These are phyloP conservation scores for Luvunga scandens DNA, from an alignment of 345 rosid species.

Conservation along the genomic window DNA sequence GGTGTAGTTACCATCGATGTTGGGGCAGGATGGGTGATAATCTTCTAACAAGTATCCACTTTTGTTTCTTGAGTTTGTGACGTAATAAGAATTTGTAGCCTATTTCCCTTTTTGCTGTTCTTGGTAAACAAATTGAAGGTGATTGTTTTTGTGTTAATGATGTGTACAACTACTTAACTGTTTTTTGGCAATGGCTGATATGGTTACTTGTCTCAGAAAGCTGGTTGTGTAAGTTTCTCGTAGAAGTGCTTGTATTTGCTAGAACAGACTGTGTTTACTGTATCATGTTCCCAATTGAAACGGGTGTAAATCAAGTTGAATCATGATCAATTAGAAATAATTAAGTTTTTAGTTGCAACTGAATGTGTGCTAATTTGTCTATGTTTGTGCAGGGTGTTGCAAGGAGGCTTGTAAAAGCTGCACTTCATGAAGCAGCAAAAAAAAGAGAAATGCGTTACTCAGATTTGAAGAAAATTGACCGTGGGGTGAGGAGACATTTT, in stretches of 20 bases:
- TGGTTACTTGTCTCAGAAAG: neutral
- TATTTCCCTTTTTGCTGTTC: neutral
- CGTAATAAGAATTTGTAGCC: constrained; percentile 1
- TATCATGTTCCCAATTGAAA: neutral
- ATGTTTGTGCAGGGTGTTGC: constrained; percentile 64
- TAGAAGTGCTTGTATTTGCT: neutral
- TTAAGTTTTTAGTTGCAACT: neutral
- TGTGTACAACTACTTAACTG: neutral
- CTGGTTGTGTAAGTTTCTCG: neutral
- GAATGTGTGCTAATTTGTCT: neutral
- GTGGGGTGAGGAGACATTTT: constrained; percentile 95
- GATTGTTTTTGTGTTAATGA: neutral
- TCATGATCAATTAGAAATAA: neutral
- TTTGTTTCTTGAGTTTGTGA: neutral
- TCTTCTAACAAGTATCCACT: constrained; percentile 6
- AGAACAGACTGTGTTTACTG: neutral
- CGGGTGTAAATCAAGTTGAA: neutral
- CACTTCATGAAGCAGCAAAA: constrained; percentile 84
- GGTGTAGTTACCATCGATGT: neutral
- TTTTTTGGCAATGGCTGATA: neutral
- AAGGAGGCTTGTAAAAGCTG: constrained; percentile 68
- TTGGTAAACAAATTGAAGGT: constrained; percentile 5
- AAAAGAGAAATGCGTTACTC: constrained; percentile 96
- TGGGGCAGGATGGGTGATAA: constrained; percentile 2
- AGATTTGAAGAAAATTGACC: constrained; percentile 88